phyloP scores from a whole-genome alignment of 2,329 filamentous ascomycete genomes.

The Cryphonectria radicalis region DNA sequence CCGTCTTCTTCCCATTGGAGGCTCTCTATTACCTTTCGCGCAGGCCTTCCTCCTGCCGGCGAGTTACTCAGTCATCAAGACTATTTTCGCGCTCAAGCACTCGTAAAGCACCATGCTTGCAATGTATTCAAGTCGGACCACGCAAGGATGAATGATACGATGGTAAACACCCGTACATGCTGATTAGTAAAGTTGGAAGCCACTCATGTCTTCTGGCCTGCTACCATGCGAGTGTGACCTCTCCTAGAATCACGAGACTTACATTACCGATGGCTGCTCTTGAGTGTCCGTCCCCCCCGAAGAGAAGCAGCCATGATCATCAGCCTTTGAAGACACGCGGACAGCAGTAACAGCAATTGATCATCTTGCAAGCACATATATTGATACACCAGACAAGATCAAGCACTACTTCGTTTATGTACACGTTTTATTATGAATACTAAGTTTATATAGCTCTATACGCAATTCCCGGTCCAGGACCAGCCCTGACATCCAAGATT shows the following conservation, averaged over 20 bases:
- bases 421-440: background rate
- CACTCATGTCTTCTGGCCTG: background rate
- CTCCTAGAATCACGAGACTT: background rate
- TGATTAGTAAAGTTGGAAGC: background rate
- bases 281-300: background rate
- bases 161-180: background rate
- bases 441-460: background rate
- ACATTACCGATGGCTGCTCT: background rate
- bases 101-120: background rate
- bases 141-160: too few relatives aligned
- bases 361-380: background rate
- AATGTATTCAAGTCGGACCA: background rate
- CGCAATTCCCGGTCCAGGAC: background rate
- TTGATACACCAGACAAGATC: background rate
- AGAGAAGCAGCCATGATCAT: background rate
- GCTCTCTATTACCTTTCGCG: background rate
- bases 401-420: background rate
- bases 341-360: background rate
- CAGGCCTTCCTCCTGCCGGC: background rate
- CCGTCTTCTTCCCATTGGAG: background rate
- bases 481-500: background rate
- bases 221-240: background rate
- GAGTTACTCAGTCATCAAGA: background rate
- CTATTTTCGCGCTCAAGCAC: background rate
- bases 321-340: background rate